These are phyloP conservation scores for Fusarium sambucinum DNA, from an alignment of 2,329 filamentous ascomycete genomes.

Conservation along the genomic window DNA sequence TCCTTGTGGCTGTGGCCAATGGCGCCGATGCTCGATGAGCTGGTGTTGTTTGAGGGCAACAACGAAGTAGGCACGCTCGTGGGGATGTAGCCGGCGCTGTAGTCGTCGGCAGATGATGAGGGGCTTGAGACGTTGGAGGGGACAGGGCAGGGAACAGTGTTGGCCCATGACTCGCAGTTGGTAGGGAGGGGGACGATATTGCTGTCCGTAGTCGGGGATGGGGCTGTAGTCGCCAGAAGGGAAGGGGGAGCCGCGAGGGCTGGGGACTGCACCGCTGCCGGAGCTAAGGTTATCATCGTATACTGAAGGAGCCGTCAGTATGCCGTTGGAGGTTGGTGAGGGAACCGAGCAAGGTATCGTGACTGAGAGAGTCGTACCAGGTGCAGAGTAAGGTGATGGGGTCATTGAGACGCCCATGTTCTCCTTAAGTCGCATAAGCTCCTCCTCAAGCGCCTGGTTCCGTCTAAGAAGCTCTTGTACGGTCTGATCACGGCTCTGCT, in stretches of 20 bases:
- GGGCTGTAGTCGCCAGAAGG: slow-evolving; percentile 59
- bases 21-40: slow-evolving; percentile 48
- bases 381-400: slow-evolving; percentile 57
- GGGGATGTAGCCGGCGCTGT: slow-evolving; percentile 60
- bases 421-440: slow-evolving; percentile 61
- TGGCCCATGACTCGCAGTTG: slow-evolving; percentile 61
- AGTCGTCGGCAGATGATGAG: slow-evolving; percentile 64
- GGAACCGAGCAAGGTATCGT: slow-evolving; percentile 2
- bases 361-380: slow-evolving; percentile 51
- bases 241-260: slow-evolving; percentile 60
- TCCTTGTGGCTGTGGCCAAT: slow-evolving; percentile 54
- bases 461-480: slow-evolving; percentile 64
- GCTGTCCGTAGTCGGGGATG: slow-evolving; percentile 58
- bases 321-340: slow-evolving; percentile 6
- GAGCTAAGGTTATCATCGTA: slow-evolving; percentile 58
- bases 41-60: slow-evolving; percentile 51
- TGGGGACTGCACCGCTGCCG: slow-evolving; percentile 56
- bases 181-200: slow-evolving; percentile 56
- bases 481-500: slow-evolving; percentile 62
- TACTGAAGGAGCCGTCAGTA: slow-evolving; percentile 48
- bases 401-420: slow-evolving; percentile 58
- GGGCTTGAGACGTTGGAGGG: slow-evolving; percentile 65
- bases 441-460: slow-evolving; percentile 67
- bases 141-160: slow-evolving; percentile 58
- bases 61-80: slow-evolving; percentile 62